Percentiles rank a stretch among this genome's conserved stretches.
Conservation (phyloP, 2,329 filamentous ascomycete genomes). For the Juglanconis sp. region DNA sequence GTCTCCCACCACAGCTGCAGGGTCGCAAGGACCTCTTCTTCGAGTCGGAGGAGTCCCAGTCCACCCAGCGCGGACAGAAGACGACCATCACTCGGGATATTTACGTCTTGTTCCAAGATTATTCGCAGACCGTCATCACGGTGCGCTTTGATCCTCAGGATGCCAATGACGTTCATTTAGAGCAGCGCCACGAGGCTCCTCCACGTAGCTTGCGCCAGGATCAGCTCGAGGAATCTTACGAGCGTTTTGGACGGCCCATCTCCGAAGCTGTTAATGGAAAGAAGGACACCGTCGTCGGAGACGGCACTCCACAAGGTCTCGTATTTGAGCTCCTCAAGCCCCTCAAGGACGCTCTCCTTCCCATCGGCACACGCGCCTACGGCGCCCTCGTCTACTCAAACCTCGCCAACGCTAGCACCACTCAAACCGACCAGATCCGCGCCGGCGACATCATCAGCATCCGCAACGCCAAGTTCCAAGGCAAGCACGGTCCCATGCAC, state of each 20-base stretch:
- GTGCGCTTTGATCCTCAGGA: constrained; percentile 75
- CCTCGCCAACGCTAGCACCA: constrained; percentile 86
- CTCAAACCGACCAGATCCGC: constrained; percentile 89
- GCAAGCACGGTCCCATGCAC: constrained; percentile 92
- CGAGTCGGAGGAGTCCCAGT: constrained; percentile 75
- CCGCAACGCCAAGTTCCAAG: constrained; percentile 90
- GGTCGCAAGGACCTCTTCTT: constrained; percentile 78
- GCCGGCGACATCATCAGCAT: constrained; percentile 88
- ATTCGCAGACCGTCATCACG: constrained; percentile 88
- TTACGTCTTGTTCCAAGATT: constrained; percentile 89
- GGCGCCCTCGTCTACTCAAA: constrained; percentile 93
- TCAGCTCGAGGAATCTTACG: constrained; percentile 83
- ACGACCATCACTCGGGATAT: constrained; percentile 74
- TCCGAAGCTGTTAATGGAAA: constrained; percentile 65
- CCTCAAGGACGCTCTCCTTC: constrained; percentile 69
- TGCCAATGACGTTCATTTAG: constrained; percentile 67
- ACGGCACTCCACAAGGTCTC: constrained; percentile 76
- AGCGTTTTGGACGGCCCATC: constrained; percentile 76
- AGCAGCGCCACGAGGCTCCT: constrained; percentile 83
- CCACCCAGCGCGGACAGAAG: constrained; percentile 66
- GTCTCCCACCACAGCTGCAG: constrained; percentile 77
- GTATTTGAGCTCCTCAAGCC: constrained; percentile 76
- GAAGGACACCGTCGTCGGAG: constrained; percentile 77
- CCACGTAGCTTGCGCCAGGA: constrained; percentile 83
- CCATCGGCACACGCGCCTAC: constrained; percentile 85